These are phyloP conservation scores for Dillenia suffruticosa DNA, from an alignment of 164 flowering plant genomes.

Conservation along the genomic window DNA sequence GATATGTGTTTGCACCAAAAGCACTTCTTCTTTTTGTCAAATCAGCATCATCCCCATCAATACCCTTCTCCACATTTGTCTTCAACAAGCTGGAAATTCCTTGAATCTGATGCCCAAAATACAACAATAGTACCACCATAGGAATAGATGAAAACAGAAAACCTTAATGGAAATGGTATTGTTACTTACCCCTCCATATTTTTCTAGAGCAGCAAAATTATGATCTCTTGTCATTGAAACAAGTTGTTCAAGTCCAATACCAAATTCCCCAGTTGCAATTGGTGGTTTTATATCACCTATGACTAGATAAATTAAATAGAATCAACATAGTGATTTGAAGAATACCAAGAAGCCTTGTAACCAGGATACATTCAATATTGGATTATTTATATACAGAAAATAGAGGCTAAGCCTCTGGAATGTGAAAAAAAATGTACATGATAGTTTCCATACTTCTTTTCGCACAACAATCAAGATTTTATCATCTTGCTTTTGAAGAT, in stretches of 20 bases:
- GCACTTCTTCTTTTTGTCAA: slow-evolving; percentile 47
- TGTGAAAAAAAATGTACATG: too few relatives aligned
- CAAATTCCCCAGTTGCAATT: slow-evolving; percentile 42
- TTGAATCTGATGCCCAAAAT: slow-evolving; percentile 39
- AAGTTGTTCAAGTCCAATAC: slow-evolving; percentile 59
- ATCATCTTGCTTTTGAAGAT: too few relatives aligned
- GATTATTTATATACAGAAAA: background rate
- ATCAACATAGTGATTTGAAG: background rate
- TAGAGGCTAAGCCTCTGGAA: background rate
- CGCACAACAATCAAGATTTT: too few relatives aligned
- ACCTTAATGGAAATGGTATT: background rate
- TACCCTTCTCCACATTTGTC: slow-evolving; percentile 71
- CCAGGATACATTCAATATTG: too few relatives aligned
- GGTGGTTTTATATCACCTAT: slow-evolving; percentile 25
- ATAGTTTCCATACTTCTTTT: too few relatives aligned
- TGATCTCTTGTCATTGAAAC: slow-evolving; percentile 61
- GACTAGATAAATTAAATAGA: background rate
- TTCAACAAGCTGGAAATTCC: slow-evolving; percentile 61
- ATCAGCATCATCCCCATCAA: slow-evolving; percentile 69
- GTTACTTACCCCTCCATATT: slow-evolving; percentile 70
- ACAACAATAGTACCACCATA: background rate
- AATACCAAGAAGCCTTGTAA: background rate
- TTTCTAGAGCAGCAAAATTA: slow-evolving; percentile 43
- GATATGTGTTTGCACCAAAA: slow-evolving; percentile 92
- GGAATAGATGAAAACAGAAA: slow-evolving; percentile 2